phyloP scores from a whole-genome alignment of 2,329 filamentous ascomycete species.

The Zasmidium citrigriseum region DNA sequence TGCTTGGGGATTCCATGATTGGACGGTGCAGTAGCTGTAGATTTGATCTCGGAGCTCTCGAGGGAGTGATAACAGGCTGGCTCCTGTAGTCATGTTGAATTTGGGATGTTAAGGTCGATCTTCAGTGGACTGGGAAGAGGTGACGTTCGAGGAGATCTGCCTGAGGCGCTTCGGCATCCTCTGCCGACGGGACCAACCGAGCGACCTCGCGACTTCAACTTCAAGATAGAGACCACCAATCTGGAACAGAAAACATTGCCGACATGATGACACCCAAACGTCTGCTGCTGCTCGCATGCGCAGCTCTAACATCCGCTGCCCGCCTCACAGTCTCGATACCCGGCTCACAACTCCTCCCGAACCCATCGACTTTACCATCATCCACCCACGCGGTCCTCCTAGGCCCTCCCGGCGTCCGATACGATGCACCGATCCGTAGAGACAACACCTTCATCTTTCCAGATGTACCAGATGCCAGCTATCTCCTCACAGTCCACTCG shows the following conservation, averaged over 20 bases:
- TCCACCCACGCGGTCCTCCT: conserved; percentile 66
- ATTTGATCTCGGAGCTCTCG: conserved; percentile 24
- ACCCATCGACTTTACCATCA: conserved; percentile 50
- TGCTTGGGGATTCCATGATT: conserved; percentile 8
- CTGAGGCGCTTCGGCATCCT: neutral
- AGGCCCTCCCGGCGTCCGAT: conserved; percentile 41
- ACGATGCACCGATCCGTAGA: conserved; percentile 63
- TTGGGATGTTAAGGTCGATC: conserved; percentile 19
- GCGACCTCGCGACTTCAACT: neutral
- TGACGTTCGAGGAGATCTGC: neutral
- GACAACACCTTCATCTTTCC: conserved; percentile 70
- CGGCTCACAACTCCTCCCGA: conserved; percentile 42
- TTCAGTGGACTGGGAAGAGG: neutral
- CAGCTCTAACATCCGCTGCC: conserved; percentile 39
- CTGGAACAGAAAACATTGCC: neutral
- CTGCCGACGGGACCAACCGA: neutral
- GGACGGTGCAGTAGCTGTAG: conserved; percentile 6
- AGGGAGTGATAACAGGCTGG: conserved; percentile 12
- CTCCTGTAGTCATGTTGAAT: neutral
- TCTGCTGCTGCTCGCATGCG: conserved; percentile 17
- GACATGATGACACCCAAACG: neutral
- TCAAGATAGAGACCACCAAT: neutral
- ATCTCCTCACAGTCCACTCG: conserved; percentile 80
- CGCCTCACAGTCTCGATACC: conserved; percentile 56
- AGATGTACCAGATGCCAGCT: conserved; percentile 70